A percentile compares a stretch with the other conserved stretches of the same genome.
Conservation (phyloP, 1,284 basidiomycete species). For the Agaricales sp. region DNA sequence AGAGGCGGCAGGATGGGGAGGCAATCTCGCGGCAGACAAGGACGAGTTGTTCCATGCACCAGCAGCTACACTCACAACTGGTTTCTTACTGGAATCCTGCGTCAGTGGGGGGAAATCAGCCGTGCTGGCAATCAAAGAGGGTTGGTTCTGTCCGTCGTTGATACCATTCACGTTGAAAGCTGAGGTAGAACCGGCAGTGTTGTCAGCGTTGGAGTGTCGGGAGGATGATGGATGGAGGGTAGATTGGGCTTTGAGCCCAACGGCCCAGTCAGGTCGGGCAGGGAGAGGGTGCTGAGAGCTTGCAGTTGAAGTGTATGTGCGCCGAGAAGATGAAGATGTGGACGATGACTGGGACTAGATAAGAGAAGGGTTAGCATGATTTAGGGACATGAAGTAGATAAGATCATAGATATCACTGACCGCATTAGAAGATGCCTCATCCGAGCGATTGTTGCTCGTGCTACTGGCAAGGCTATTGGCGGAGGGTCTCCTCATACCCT, state of each 20-base stretch:
- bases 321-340: conserved; percentile 66
- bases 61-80: conserved; percentile 35
- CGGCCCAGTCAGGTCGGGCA: conserved; percentile 75
- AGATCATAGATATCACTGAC: conserved; percentile 36
- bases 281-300: conserved; percentile 69
- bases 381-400: conserved; percentile 7
- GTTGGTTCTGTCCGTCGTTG: conserved; percentile 18
- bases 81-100: conserved; percentile 30
- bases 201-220: background rate
- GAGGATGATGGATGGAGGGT: conserved; percentile 5
- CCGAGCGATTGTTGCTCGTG: conserved; percentile 44
- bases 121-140: conserved; percentile 37
- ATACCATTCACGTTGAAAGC: conserved; percentile 4
- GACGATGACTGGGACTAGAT: conserved; percentile 53
- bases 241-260: conserved; percentile 59
- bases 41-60: conserved; percentile 65
- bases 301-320: conserved; percentile 59
- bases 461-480: conserved; percentile 31
- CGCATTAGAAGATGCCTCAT: conserved; percentile 63
- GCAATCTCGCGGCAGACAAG: conserved; percentile 39
- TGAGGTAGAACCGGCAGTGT: conserved; percentile 10
- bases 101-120: conserved; percentile 67
- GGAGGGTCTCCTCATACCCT: conserved; percentile 37
- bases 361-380: conserved; percentile 6
- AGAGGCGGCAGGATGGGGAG: conserved; percentile 22